Conservation (phyloP, 2,329 filamentous ascomycete species). For the Penicillium sp. region DNA sequence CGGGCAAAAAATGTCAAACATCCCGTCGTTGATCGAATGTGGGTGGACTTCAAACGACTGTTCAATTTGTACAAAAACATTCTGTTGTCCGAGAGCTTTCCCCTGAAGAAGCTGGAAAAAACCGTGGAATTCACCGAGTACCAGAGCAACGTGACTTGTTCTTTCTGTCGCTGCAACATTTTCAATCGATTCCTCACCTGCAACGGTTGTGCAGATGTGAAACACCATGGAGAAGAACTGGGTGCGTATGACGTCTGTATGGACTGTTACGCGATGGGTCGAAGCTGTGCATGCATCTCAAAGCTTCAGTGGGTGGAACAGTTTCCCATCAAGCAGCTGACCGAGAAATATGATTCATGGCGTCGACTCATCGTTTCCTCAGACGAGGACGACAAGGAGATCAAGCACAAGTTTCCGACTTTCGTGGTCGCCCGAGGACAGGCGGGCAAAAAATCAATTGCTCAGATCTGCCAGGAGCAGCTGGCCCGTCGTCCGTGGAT, state of each 20-base stretch:
- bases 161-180: slow-evolving; percentile 93
- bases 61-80: slow-evolving; percentile 78
- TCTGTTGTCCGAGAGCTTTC: slow-evolving; percentile 83
- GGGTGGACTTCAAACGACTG: slow-evolving; percentile 77
- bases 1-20: slow-evolving; percentile 52
- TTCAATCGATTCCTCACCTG: slow-evolving; percentile 97
- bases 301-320: slow-evolving; percentile 89
- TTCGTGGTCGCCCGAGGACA: slow-evolving; percentile 69
- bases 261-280: slow-evolving; percentile 97
- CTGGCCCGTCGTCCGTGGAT: slow-evolving; percentile 77
- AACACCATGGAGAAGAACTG: slow-evolving; percentile 67
- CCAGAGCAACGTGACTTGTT: slow-evolving; percentile 90
- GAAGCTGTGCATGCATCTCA: slow-evolving; percentile 87
- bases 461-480: slow-evolving; percentile 92
- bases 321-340: slow-evolving; percentile 79
- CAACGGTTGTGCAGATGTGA: slow-evolving; percentile 72
- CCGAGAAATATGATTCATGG: slow-evolving; percentile 79
- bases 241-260: slow-evolving; percentile 89
- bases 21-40: slow-evolving; percentile 67
- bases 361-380: slow-evolving; percentile 74
- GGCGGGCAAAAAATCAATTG: slow-evolving; percentile 74
- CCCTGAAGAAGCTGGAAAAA: slow-evolving; percentile 60
- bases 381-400: slow-evolving; percentile 56
- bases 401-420: slow-evolving; percentile 60
- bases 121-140: slow-evolving; percentile 75